phyloP scores from a whole-genome alignment of 768 basidiomycete genomes.

The Rubroboletus satanas region DNA sequence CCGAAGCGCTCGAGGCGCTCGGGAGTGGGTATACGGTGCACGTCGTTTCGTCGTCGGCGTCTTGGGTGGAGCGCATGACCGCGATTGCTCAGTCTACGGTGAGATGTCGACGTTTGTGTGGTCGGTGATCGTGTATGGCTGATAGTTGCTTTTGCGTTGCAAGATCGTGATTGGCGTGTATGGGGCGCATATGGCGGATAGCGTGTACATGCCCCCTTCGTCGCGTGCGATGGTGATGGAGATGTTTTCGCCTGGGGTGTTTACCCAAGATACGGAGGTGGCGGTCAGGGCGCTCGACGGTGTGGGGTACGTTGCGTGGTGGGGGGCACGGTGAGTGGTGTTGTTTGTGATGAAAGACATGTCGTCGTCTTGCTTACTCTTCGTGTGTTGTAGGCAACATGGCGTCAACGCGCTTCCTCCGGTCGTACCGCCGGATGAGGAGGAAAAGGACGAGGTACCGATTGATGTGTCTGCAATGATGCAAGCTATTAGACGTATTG shows the following conservation, averaged over 20 bases:
- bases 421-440: not conserved
- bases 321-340: conserved; percentile 34
- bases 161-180: conserved; percentile 62
- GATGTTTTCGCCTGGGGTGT: conserved; percentile 66
- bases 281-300: conserved; percentile 47
- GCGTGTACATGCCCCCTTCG: conserved; percentile 64
- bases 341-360: not conserved
- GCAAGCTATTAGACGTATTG: not conserved
- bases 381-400: conserved; percentile 32
- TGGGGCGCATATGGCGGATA: conserved; percentile 60
- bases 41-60: conserved; percentile 47
- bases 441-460: not conserved
- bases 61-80: conserved; percentile 61
- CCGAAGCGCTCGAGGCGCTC: conserved; percentile 53
- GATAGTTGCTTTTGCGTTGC: not conserved
- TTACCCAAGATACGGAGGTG: conserved; percentile 58
- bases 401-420: conserved; percentile 32
- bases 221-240: conserved; percentile 66
- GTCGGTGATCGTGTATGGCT: conserved; percentile 2
- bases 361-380: not conserved
- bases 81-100: conserved; percentile 69
- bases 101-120: conserved; percentile 17
- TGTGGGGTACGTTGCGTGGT: conserved; percentile 59
- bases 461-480: not conserved
- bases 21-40: conserved; percentile 53